phyloP scores from a whole-genome alignment of 257 asterid species.

The Nicotiana undulata region DNA sequence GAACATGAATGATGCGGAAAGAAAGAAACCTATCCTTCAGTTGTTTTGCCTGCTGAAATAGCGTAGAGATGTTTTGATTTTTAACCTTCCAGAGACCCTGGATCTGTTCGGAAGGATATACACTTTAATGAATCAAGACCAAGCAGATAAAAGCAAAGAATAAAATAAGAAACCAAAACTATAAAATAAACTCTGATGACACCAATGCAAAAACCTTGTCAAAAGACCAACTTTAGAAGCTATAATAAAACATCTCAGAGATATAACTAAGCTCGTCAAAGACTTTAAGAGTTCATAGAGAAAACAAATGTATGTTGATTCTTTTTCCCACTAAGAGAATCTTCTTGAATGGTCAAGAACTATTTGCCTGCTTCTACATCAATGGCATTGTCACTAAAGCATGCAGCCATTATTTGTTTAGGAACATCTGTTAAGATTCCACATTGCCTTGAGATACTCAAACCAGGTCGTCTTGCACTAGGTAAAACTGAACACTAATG shows the following conservation, averaged over 20 bases:
- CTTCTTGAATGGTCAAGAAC: background rate
- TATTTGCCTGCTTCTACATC: background rate
- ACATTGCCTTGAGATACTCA: background rate
- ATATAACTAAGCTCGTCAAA: background rate
- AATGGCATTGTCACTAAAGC: background rate
- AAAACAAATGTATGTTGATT: background rate
- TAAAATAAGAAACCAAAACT: background rate
- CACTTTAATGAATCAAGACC: background rate
- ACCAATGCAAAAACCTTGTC: background rate
- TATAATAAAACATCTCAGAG: background rate
- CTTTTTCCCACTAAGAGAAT: background rate
- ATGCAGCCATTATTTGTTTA: background rate
- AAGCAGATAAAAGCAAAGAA: background rate
- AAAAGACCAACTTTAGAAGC: background rate
- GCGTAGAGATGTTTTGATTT: constrained; percentile 56
- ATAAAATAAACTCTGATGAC: background rate
- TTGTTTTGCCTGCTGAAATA: constrained; percentile 63
- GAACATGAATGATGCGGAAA: constrained; percentile 60
- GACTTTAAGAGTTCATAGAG: background rate
- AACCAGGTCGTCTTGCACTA: background rate
- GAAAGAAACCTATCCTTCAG: constrained; percentile 65
- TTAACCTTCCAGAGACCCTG: constrained; percentile 88
- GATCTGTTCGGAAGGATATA: constrained; percentile 34
- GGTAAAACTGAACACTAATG: background rate
- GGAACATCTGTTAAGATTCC: background rate